These are phyloP conservation scores for Eremochloa ophiuroides DNA, from an alignment of 176 grass and related monocot genomes.

Conservation along the genomic window DNA sequence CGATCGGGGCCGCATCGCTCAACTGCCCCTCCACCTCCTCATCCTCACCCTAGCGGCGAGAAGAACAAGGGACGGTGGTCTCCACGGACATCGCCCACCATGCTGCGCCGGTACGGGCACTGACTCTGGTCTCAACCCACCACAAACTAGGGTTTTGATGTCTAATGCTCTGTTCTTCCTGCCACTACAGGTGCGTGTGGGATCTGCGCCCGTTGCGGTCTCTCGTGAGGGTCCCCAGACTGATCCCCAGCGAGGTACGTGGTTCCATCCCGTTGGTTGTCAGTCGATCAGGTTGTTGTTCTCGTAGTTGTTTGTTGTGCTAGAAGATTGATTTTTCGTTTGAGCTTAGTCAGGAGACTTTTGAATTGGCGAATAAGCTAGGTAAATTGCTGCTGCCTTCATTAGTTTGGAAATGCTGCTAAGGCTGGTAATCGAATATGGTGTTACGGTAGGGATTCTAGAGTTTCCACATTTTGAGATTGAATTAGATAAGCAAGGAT, in stretches of 20 bases:
- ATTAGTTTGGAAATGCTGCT: conserved; percentile 26
- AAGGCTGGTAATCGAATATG: not conserved
- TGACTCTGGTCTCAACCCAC: not conserved
- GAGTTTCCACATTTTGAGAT: not conserved
- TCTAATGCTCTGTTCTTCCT: conserved; percentile 11
- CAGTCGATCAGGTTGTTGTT: not conserved
- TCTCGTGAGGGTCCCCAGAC: conserved; percentile 45
- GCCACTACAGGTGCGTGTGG: conserved; percentile 52
- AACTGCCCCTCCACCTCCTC: not conserved
- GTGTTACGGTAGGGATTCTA: not conserved
- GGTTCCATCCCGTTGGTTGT: not conserved
- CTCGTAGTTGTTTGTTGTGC: not conserved
- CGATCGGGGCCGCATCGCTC: conserved; percentile 6
- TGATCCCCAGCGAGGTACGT: conserved; percentile 59
- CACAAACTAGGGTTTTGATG: conserved; percentile 16
- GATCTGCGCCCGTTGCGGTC: conserved; percentile 55
- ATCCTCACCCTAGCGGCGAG: not conserved
- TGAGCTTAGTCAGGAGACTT: not conserved
- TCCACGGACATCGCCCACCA: conserved; percentile 23
- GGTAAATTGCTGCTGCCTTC: conserved; percentile 1
- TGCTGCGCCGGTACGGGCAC: conserved; percentile 41
- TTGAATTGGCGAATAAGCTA: not conserved
- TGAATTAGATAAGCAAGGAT: not conserved
- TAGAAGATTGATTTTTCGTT: not conserved
- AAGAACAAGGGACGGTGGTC: conserved; percentile 24